These are phyloP conservation scores for Torulaspora maleeae DNA, from an alignment of 805 yeast species.

Conservation along the genomic window DNA sequence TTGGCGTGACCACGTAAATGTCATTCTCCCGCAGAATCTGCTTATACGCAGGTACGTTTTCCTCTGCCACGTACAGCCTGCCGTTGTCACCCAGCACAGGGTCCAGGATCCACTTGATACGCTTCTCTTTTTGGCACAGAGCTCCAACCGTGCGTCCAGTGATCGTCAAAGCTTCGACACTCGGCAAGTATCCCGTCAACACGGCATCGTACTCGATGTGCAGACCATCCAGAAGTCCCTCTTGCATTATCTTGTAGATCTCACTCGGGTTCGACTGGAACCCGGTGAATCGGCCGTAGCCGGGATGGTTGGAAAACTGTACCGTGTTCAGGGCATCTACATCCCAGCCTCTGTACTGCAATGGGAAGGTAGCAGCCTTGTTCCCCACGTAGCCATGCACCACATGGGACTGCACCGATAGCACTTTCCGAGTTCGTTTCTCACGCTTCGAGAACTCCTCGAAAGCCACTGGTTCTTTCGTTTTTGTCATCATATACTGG, in stretches of 20 bases:
- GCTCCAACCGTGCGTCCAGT: conserved; percentile 42
- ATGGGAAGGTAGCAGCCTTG: conserved; percentile 83
- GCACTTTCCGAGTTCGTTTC: conserved; percentile 25
- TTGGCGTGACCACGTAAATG: conserved; percentile 59
- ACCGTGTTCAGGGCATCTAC: conserved; percentile 87
- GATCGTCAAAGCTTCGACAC: conserved; percentile 48
- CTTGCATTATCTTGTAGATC: conserved; percentile 43
- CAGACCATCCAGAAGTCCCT: conserved; percentile 50
- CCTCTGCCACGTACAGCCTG: conserved; percentile 62
- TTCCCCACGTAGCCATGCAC: conserved; percentile 96
- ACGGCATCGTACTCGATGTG: conserved; percentile 56
- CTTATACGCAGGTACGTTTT: conserved; percentile 49
- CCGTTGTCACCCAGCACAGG: conserved; percentile 95
- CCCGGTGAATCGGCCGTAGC: conserved; percentile 69
- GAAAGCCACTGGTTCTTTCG: conserved; percentile 1
- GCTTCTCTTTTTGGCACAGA: conserved; percentile 29
- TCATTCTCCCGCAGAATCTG: conserved; percentile 41
- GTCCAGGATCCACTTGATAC: conserved; percentile 63
- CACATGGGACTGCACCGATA: conserved; percentile 83
- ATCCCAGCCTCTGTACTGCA: conserved; percentile 86
- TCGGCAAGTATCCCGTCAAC: conserved; percentile 77
- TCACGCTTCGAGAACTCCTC: conserved; percentile 1
- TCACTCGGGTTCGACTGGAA: conserved; percentile 43
- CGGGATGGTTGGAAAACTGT: conserved; percentile 88
- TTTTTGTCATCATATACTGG: neutral